Evolutionary conservation across 2,329 filamentous ascomycete species (phyloP).

Genomic region (Beauveria caledonica): DNA sequence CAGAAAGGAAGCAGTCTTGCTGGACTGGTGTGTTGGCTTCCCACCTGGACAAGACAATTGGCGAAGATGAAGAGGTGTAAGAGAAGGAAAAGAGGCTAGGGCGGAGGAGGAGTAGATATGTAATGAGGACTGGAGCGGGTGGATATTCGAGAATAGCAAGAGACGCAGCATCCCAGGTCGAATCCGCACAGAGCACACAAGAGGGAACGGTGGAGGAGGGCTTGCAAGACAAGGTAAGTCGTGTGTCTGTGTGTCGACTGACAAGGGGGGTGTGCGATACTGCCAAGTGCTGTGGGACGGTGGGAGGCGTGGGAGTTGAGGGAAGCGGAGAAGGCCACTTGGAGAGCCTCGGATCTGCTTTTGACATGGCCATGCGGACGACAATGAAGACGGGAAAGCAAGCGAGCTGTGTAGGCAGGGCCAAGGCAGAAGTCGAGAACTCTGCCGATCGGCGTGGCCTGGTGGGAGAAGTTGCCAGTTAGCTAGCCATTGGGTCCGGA

Average conservation of each 20-base stretch:
- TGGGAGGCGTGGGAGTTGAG: background rate
- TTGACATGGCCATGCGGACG: background rate
- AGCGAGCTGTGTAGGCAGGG: background rate
- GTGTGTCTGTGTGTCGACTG: constrained; percentile 5
- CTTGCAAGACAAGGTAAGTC: constrained; percentile 4
- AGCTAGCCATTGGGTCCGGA: background rate
- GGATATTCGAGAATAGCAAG: constrained; percentile 7
- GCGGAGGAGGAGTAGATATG: constrained; percentile 9
- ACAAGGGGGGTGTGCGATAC: constrained; percentile 3
- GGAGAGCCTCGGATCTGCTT: background rate
- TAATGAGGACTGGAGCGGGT: constrained; percentile 6
- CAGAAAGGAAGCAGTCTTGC: constrained; percentile 10
- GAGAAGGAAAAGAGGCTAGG: constrained; percentile 5
- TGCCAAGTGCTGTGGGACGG: background rate
- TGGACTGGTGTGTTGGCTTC: constrained; percentile 11
- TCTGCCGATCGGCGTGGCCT: constrained; percentile 2
- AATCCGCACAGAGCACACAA: background rate
- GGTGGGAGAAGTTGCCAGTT: background rate
- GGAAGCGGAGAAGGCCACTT: constrained; percentile 3
- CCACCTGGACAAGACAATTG: constrained; percentile 9
- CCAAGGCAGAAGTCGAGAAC: constrained; percentile 1
- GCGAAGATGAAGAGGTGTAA: constrained; percentile 6
- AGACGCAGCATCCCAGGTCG: background rate
- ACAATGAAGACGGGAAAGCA: background rate
- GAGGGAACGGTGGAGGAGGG: constrained; percentile 7